Base-by-base conservation (phyloP, 2,329 filamentous ascomycete species). In the Pseudonectria buxi region DNA sequence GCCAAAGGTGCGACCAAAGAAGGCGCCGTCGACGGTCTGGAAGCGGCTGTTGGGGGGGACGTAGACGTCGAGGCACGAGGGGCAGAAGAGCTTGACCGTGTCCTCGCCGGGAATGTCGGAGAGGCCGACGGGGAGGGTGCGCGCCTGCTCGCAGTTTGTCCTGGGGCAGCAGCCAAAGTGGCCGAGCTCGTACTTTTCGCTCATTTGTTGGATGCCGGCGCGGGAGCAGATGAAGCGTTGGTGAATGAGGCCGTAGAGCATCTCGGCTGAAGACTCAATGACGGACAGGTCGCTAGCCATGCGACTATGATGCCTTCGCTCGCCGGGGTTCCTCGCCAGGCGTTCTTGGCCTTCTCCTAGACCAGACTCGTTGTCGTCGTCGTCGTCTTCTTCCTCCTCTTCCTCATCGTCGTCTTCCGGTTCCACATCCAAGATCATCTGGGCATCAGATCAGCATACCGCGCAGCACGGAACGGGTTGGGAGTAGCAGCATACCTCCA, bases 401-500 rank as follows among this genome's bases (percentile, higher is more conserved):
- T 90, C 85, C 0, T 88, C 83, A n/a, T 88, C 84, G 37, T 88
- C 85, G 29, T 95, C 90, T 65, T 95, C 90, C 26, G 92, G 89
- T 59, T 98, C 92, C 33, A 98, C 92, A 53, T 98, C 92, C 46
- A 98, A 74, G 49, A 98, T 96, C 90, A 98, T 95, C 77, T 82
- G 29, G 29, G 45, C 41, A 24, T 14, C 12, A n/a, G 5, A 22
- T 36, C 34, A 35, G 30, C 18, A 27, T 10, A n/a, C 14, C 28
- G n/a, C n/a, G n/a, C n/a, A n/a, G n/a, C n/a, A n/a, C n/a, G n/a
- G n/a, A n/a, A n/a, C n/a, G n/a, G n/a, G n/a, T n/a, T n/a, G 31
- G 12, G 5, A 15, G 13, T 10, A 10, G 14, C 25, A 33, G 10
- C 54, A 33, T 64, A 81, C 78, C 71, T 98, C 92, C 45, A 98